Conservation (phyloP, 192 early-diverging fungal species). For the Phycomyces nitens region DNA sequence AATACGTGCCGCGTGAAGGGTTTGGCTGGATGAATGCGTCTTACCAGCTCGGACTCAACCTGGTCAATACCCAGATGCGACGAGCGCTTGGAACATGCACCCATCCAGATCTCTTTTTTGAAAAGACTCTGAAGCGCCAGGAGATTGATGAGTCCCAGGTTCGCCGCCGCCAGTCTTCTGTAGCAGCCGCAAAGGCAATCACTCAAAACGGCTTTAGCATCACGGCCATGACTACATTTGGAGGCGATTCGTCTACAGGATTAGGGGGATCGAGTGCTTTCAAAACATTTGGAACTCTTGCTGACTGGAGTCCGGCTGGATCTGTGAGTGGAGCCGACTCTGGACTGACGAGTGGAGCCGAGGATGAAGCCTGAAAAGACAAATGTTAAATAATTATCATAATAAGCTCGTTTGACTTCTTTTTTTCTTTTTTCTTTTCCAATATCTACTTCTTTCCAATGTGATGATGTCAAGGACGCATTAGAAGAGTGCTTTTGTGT, state of each 20-base stretch:
- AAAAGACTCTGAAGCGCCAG: conserved; percentile 23
- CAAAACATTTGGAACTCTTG: no score
- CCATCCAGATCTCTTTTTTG: conserved; percentile 65
- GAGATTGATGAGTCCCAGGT: conserved; percentile 5
- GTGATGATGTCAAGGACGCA: no score
- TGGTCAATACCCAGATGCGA: conserved; percentile 65
- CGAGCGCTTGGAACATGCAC: conserved; percentile 78
- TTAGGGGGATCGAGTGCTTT: no score
- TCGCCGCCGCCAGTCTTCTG: conserved; percentile 9
- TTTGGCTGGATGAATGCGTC: conserved; percentile 99
- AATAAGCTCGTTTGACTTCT: not conserved
- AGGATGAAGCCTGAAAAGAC: not conserved
- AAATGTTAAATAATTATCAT: not conserved
- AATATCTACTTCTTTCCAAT: no score
- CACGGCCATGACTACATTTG: not conserved
- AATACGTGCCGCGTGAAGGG: conserved; percentile 89
- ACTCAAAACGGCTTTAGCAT: conserved; percentile 27
- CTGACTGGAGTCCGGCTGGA: no score
- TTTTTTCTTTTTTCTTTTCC: no score
- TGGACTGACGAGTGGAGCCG: not conserved
- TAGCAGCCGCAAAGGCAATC: conserved; percentile 15
- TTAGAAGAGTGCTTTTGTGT: no score
- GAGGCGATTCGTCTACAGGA: not conserved
- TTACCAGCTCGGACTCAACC: conserved; percentile 77
- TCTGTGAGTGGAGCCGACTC: no score